Base-by-base conservation (phyloP, 2,329 filamentous ascomycete species). In the Fusarium begoniae region DNA sequence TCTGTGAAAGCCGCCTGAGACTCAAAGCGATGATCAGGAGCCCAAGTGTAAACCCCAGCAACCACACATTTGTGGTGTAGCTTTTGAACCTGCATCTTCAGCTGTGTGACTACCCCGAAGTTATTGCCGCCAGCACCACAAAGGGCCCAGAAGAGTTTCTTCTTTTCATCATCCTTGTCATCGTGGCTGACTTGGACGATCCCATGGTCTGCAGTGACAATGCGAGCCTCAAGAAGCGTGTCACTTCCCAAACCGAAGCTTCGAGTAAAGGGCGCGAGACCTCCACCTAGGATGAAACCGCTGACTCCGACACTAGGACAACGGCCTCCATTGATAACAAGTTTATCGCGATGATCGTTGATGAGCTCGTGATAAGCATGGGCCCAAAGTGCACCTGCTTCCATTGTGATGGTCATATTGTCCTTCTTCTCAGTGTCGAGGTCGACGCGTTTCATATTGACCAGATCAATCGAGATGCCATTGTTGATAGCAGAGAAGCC, bases 71-170 rank as follows among this genome's bases (percentile, higher is more conserved):
- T 0, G 11, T 63, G 45, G 1, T 37, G 26, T 1, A 81, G 68
- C 8, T 75, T 12, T 15, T 76, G 48, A 32, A 81, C 41, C 5
- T 60, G 48, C 26, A 82, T 38, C 60, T 80, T 81, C 68, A 82
- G 74, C 28, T 80, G 20, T 1, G 79, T 77, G 2, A 84, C 69
- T 4, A 85, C 80, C 1, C 84, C 84, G 35, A 82, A 85, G 8
- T 84, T 85, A 5, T 81, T 83, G 14, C 81, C 81, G 0, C 84
- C 84, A 6, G 80, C 83, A 9, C 84, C 84, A 2, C 81, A 76
- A 7, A 85, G 78, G 0, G 83, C 84, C 76, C 81, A 85, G 74
- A 85, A 85, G 3, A 85, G 68, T 6, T 72, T 28, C 5, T 26
- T 26, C 26, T 26, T 26, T 26, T 26, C 26, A 26, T 26, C 26